Conservation (phyloP, 371 early-diverging fungal species). For the Apophysomyces trapeziformis region DNA sequence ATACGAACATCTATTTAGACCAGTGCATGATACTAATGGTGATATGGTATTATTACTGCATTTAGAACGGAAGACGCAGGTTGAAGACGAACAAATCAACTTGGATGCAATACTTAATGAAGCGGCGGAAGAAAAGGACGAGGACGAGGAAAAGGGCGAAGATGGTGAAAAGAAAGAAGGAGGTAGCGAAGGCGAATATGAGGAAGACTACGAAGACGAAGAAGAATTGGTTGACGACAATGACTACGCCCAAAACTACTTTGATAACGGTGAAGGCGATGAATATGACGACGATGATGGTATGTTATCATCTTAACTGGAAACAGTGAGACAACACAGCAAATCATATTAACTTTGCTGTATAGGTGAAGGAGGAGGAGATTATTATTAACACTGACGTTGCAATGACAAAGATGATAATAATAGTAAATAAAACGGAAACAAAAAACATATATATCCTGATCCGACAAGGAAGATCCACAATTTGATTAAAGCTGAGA, state of each 20-base stretch:
- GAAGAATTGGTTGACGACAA: slow-evolving; percentile 57
- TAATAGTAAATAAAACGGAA: not conserved
- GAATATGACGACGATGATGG: slow-evolving; percentile 54
- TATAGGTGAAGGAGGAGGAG: slow-evolving; percentile 19
- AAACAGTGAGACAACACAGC: not conserved
- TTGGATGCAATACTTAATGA: slow-evolving; percentile 38
- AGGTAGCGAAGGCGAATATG: slow-evolving; percentile 26
- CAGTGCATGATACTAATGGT: not conserved
- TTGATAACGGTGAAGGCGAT: slow-evolving; percentile 60
- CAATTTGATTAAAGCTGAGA: too few species aligned
- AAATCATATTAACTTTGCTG: not conserved
- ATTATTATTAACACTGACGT: not conserved
- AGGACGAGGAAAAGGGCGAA: slow-evolving; percentile 26
- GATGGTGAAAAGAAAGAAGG: slow-evolving; percentile 39
- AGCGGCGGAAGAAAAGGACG: slow-evolving; percentile 36
- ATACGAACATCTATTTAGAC: not conserved
- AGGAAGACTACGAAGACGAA: slow-evolving; percentile 55
- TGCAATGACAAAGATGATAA: not conserved
- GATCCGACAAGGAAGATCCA: too few species aligned
- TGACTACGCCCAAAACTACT: slow-evolving; percentile 59
- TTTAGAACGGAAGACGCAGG: slow-evolving; percentile 30
- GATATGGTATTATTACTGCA: not conserved
- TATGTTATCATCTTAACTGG: slow-evolving; percentile 18
- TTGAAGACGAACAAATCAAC: slow-evolving; percentile 25
- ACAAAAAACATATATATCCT: not conserved